Base-by-base conservation (phyloP, 140 eudicot genomes). In the Cichorium intybus region DNA sequence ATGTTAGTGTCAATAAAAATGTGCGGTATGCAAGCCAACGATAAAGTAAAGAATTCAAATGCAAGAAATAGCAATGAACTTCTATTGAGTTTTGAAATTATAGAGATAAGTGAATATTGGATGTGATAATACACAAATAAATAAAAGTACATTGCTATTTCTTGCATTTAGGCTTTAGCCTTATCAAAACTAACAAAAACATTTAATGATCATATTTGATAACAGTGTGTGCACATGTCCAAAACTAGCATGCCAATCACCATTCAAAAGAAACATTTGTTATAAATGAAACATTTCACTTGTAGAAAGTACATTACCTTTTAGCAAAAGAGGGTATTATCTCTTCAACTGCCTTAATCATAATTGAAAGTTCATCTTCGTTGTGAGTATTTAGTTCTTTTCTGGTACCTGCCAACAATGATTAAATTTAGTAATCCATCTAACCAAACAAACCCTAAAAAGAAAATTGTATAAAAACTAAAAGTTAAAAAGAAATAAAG, bases 221-320 rank as follows among this genome's bases (percentile, higher is more conserved):
- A n/a, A n/a, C n/a, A n/a, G n/a, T n/a, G n/a, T n/a, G n/a, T n/a
- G n/a, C n/a, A n/a, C n/a, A n/a, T n/a, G n/a, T n/a, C n/a, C n/a
- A n/a, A n/a, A n/a, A n/a, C n/a, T n/a, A n/a, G n/a, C n/a, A n/a
- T n/a, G n/a, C n/a, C n/a, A n/a, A n/a, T n/a, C n/a, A n/a, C n/a
- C n/a, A n/a, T n/a, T n/a, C n/a, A 37, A 24, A 24, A 4, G 4
- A 24, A 54, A 35, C 22, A 55, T 55, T 8, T 55, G 8, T 4
- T 54, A 54, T 27, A 12, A 24, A 55, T 24, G 14, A 55, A 55
- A 22, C 61, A 29, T 50, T 10, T 64, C 27, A n/a, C 34, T 50
- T 27, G 18, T 43, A 26, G 15, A 66, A 41, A 67, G 28, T 21
- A n/a, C 12, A 31, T 64, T 64, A 73, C 78, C 78, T 31, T 73